Conservation (phyloP, 192 early-diverging fungal genomes). For the Coemansia sp. region DNA sequence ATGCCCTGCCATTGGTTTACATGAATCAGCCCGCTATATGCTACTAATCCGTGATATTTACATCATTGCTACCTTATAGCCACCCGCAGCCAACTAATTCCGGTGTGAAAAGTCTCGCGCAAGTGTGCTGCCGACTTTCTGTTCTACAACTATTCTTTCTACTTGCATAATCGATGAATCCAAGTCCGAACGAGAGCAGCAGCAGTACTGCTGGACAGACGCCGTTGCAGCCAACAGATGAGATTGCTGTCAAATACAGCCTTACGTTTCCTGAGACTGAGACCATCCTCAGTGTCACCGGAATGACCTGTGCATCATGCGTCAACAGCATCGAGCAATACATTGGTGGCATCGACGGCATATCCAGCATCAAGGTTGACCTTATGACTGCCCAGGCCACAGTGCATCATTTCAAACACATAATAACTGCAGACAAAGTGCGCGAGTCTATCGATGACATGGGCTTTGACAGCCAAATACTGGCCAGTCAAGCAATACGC, state of each 20-base stretch:
- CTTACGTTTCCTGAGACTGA: slow-evolving; percentile 40
- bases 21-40: too few species aligned
- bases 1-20: too few species aligned
- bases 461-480: slow-evolving; percentile 67
- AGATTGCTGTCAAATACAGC: background rate
- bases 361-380: slow-evolving; percentile 62
- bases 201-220: slow-evolving; percentile 17
- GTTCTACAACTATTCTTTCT: too few species aligned
- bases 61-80: too few species aligned
- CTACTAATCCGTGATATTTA: too few species aligned
- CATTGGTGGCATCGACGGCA: slow-evolving; percentile 36
- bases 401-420: slow-evolving; percentile 43
- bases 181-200: slow-evolving; percentile 6
- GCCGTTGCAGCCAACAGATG: slow-evolving; percentile 10
- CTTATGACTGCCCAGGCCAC: slow-evolving; percentile 61
- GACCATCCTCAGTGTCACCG: slow-evolving; percentile 59
- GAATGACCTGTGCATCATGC: slow-evolving; percentile 88
- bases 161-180: too few species aligned
- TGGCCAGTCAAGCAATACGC: slow-evolving; percentile 25
- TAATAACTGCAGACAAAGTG: slow-evolving; percentile 39
- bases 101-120: too few species aligned
- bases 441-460: slow-evolving; percentile 62
- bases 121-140: too few species aligned
- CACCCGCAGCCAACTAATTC: too few species aligned
- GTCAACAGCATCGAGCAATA: slow-evolving; percentile 65